Base-by-base conservation (phyloP, 306 rosid species). In the Medicago arabica region DNA sequence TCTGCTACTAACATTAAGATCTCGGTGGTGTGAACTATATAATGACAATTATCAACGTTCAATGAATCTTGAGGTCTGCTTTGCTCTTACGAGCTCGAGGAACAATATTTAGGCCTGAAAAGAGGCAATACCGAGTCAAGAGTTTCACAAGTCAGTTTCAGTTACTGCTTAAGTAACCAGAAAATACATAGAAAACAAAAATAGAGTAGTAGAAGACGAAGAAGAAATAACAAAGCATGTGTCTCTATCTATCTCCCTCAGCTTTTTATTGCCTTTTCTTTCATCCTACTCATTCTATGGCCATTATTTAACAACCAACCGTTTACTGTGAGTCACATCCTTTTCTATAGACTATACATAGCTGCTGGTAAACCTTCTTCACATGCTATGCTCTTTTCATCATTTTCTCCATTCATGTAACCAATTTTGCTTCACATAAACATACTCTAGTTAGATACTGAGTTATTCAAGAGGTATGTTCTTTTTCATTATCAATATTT, bases 271-370 rank as follows among this genome's bases (percentile, higher is more conserved):
- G 66, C 55, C 83, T 83, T 89, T 85, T 79, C 92, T 85, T 89
- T 54, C 62, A 66, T 51, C 72, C 49, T 63, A 83, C 91, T 89
- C 93, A 83, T 13, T 67, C 91, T 43, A 70, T 83, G 85, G 72
- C 78, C 89, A 86, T 83, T 85, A 78, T 81, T 81, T 78, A 38
- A 43, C 86, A 85, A 76, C 81, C 90, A 85, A 69, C 82, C 81
- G 3, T 54, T 67, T 51, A 58, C 51, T 21, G 8, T 15, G 7
- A 55, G 17, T 15, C 59, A 69, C 17, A 58, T 77, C 62, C 36
- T 53, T 79, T 75, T 57, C 81, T 40, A 15, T 9, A 25, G 7
- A 41, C 65, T 39, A 10, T 71, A 34, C 62, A 4, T 10, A 19
- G 34, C 12, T 9, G 7, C 2, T 57, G 13, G 38, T 5, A 34